Percentiles rank a stretch among this genome's conserved stretches.
Evolutionary conservation across 129 eudicot genomes (phyloP).

Genomic region (Flaveria linearis): DNA sequence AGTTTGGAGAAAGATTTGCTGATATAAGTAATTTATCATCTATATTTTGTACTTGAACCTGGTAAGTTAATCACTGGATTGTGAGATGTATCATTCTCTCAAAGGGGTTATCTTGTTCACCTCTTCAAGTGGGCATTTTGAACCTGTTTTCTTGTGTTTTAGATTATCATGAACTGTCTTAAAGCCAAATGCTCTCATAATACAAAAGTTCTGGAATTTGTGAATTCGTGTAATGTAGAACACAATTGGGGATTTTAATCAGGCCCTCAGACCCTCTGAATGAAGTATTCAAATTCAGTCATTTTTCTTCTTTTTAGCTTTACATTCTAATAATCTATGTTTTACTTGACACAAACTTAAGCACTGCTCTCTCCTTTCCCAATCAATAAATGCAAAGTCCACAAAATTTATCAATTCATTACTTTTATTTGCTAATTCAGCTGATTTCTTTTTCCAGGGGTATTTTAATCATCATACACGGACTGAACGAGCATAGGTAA

Average conservation of each 20-base stretch:
- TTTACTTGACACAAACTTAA: constrained; percentile 15
- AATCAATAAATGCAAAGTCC: neutral
- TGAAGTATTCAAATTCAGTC: neutral
- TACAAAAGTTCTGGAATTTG: neutral
- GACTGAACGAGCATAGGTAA: constrained; percentile 97
- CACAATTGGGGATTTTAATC: constrained; percentile 2
- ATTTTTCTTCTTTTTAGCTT: neutral
- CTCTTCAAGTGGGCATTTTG: neutral
- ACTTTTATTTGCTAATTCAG: constrained; percentile 3
- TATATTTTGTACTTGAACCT: no score
- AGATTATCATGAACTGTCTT: constrained; percentile 3
- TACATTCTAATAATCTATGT: neutral
- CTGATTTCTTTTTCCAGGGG: constrained; percentile 59
- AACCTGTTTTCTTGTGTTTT: neutral
- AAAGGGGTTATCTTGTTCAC: constrained; percentile 1
- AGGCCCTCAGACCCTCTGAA: neutral
- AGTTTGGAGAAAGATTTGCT: neutral
- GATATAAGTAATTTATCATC: no score
- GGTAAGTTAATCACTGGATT: neutral
- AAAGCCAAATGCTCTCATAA: constrained; percentile 6
- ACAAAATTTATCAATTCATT: neutral
- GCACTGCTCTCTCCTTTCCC: neutral
- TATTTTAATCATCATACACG: constrained; percentile 79
- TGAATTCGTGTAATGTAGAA: neutral
- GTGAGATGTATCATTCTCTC: neutral